Conservation (phyloP, 225 moss, liverwort and hornwort species). For the Physcomitrellopsis africana region DNA sequence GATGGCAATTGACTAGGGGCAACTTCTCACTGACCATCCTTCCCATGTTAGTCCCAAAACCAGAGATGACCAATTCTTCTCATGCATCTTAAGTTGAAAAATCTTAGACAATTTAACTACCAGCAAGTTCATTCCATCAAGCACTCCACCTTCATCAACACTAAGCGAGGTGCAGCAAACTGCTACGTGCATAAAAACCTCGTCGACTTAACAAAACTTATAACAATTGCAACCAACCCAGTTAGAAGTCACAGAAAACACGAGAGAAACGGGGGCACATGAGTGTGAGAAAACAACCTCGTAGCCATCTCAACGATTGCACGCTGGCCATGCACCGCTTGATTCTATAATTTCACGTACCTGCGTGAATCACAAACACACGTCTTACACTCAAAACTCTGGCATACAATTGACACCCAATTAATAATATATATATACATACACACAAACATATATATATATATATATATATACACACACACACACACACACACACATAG, state of each 20-base stretch:
- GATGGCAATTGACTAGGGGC: constrained; percentile 78
- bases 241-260: neutral
- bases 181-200: no score
- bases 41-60: constrained; percentile 28
- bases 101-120: neutral
- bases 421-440: no score
- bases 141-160: constrained; percentile 14
- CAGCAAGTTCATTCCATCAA: constrained; percentile 1
- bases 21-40: constrained; percentile 70
- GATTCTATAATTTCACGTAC: constrained; percentile 84
- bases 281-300: constrained; percentile 47
- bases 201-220: no score
- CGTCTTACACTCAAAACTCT: neutral
- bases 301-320: constrained; percentile 91
- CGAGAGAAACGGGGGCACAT: constrained; percentile 6
- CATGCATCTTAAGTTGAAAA: neutral
- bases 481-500: no score
- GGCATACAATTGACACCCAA: neutral
- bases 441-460: no score
- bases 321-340: constrained; percentile 73
- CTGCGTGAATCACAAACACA: constrained; percentile 39
- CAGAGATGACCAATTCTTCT: neutral
- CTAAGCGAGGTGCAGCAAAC: neutral
- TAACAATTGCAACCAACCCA: neutral
- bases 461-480: no score